Base-by-base conservation (phyloP, 2,329 filamentous ascomycete genomes). In the Colletotrichum sp. region DNA sequence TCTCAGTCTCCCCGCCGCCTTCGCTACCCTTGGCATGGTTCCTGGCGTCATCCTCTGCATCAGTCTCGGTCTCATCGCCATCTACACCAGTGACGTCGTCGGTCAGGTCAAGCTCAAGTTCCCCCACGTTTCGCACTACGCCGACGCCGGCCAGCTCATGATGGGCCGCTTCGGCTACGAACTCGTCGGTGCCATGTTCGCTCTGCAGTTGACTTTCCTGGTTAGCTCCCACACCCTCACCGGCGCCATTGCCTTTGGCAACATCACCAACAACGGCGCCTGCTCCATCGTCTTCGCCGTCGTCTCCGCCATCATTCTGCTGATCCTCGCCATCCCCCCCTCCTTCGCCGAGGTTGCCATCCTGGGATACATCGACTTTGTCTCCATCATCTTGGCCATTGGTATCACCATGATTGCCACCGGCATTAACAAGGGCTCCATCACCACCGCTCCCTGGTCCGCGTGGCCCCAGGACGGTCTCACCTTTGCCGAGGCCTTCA, bases 161-260 rank as follows among this genome's bases (percentile, higher is more conserved):
- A 87, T 88, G 74, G 94, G 94, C 11, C 85, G 84, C 22, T 85
- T 90, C 52, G 92, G 92, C 2, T 90, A 91, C 77, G 91, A 94
- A 81, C 78, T 95, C 36, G 85, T 94, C 60, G 92, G 92, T 28
- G 83, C 86, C 77, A 92, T 90, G 77, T 92, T 93, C 79, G 85
- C 90, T 12, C 83, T 94, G 22, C 91, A 94, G 82, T 86, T 95
- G 52, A 85, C 93, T 71, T 94, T 95, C 84, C 89, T 94, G 79
- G 92, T 93, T 83, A 92, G 90, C 39, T 93, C 92, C n/a, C 94
- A 95, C 83, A 87, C 94, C 68, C 85, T 95, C 77, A 94, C 93
- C 0, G 94, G 94, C 78, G 90, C 89, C 36, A 93, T 94, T 79
- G 93, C 93, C 78, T 90, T 94, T 83, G 92, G 92, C 79, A 91